Conservation (phyloP, 2,329 filamentous ascomycete genomes). For the Penicillium decumbens region DNA sequence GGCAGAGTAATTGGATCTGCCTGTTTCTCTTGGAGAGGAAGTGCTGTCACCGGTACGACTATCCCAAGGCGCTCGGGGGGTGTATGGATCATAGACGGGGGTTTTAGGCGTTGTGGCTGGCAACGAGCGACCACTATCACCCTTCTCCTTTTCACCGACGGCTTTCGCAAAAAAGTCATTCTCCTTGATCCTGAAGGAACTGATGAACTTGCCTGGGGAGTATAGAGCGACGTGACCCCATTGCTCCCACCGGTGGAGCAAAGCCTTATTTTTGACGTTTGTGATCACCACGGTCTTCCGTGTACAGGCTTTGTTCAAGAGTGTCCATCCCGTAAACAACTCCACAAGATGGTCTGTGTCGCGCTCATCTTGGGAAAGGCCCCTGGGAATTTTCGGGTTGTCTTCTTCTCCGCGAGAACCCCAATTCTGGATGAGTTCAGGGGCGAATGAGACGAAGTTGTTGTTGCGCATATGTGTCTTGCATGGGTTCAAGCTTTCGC, state of each 20-base stretch:
- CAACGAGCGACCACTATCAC: background rate
- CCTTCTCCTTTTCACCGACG: background rate
- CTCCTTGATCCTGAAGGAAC: conserved; percentile 1
- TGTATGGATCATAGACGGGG: background rate
- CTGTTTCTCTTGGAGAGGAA: background rate
- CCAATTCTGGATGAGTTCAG: conserved; percentile 18
- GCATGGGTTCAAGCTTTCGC: conserved; percentile 20
- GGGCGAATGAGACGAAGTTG: conserved; percentile 20
- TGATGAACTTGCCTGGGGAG: conserved; percentile 1
- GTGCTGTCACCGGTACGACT: background rate
- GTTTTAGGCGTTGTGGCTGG: background rate
- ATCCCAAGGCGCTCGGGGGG: background rate
- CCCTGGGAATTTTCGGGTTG: conserved; percentile 21
- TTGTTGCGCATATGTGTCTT: conserved; percentile 10
- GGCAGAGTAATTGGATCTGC: background rate
- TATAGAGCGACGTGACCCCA: conserved; percentile 15
- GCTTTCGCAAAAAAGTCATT: background rate
- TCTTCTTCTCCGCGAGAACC: conserved; percentile 26
- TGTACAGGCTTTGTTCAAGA: conserved; percentile 31
- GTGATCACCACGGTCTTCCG: conserved; percentile 31
- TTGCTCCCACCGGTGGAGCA: conserved; percentile 6
- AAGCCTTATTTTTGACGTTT: background rate
- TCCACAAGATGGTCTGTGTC: conserved; percentile 38
- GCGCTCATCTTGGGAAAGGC: conserved; percentile 26
- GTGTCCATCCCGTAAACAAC: conserved; percentile 37